Evolutionary conservation across 257 asterid species (phyloP), one percentile per base, ranked within the genome.

Genomic region (Gentiana straminea): DNA sequence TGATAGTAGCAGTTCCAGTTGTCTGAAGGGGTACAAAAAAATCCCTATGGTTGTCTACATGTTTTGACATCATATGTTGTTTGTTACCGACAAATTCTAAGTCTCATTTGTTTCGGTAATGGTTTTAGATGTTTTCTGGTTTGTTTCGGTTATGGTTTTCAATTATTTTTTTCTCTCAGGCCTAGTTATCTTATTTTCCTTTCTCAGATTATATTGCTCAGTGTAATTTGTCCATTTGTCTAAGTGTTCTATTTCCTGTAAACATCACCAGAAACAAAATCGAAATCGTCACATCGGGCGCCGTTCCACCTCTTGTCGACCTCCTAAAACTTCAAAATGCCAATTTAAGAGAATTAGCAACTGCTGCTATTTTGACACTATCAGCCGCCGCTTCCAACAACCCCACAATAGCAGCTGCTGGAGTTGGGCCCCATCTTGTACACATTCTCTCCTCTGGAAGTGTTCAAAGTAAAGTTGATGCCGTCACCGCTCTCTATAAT

Each of bases 381-480:
- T 89, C 97, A 13, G 80, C 97, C 34, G 86, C 73, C 57, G 77
- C 81, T 57, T 61, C 91, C 57, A 85, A 85, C 64, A 85, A 85
- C 68, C 75, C 91, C 57, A 62, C 79, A 37, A 77, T 89, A 64
- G 79, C 77, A 55, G 73, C 91, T 60, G 79, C 95, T 7, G 95
- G 94, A 57, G 95, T 81, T 59, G 82, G 74, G 9, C 69, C 68
- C 62, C 84, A 82, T 46, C 75, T 89, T 60, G 84, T 81, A 57
- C 91, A 79, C 62, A 69, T 83, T 68, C 82, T 89, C 8, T 74
- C 86, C 74, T 75, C 94, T 33, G 97, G 91, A 57, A 89, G 82
- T 43, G 72, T 89, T 41, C 97, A 89, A 68, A 95, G 91, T 69
- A 75, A 79, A 61, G 97, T 89, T 15, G 97, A 85, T 34, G 84